These are phyloP conservation scores for Syzygium grande DNA, from an alignment of 345 rosid species.

Conservation along the genomic window DNA sequence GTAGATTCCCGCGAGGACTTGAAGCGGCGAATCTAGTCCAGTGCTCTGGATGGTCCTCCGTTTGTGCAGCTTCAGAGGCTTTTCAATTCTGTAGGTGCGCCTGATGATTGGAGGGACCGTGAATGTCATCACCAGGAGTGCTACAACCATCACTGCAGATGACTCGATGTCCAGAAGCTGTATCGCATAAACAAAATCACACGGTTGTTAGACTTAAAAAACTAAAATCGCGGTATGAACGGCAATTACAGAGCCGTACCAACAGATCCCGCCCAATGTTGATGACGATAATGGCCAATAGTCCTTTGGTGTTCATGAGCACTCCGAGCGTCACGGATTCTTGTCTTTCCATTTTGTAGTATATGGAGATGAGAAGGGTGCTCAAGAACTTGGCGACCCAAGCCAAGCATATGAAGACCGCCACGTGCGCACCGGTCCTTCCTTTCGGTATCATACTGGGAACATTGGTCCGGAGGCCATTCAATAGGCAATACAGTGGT, in stretches of 20 bases:
- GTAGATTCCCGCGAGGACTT: constrained; percentile 33
- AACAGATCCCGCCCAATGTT: constrained; percentile 34
- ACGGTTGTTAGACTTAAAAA: neutral
- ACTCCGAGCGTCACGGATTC: constrained; percentile 39
- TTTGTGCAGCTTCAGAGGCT: constrained; percentile 13
- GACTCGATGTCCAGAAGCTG: constrained; percentile 31
- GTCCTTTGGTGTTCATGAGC: constrained; percentile 69
- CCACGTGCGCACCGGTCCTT: neutral
- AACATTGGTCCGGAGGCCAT: constrained; percentile 26
- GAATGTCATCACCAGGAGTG: constrained; percentile 28
- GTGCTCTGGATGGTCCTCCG: constrained; percentile 27
- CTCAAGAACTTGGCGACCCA: constrained; percentile 30
- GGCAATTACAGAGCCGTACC: constrained; percentile 12
- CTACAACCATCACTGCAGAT: constrained; percentile 27
- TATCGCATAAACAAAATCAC: neutral
- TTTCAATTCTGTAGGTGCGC: constrained; percentile 14
- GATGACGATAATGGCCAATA: constrained; percentile 36
- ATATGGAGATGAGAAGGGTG: constrained; percentile 18
- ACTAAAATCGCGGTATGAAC: neutral
- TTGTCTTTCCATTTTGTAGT: constrained; percentile 13
- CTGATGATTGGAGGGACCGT: constrained; percentile 31
- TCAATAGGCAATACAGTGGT: constrained; percentile 41
- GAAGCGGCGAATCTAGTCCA: constrained; percentile 22
- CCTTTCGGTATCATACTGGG: neutral
- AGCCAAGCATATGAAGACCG: constrained; percentile 3